Conservation (phyloP, 2,329 filamentous ascomycete species). For the Acarospora socialis region DNA sequence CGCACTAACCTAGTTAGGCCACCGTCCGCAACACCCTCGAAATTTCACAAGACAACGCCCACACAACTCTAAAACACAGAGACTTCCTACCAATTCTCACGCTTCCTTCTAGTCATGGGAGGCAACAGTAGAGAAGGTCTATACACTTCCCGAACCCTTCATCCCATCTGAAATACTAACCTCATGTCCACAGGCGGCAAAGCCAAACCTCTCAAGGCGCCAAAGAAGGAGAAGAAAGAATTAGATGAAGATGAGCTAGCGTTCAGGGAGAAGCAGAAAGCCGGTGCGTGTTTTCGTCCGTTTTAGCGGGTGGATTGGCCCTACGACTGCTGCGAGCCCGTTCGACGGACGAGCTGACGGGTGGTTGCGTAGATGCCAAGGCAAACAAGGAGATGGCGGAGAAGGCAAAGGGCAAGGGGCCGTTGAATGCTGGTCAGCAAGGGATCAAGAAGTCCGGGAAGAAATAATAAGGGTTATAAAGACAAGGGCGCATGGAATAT, state of each 20-base stretch:
- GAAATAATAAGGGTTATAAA: too few species aligned
- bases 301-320: background rate
- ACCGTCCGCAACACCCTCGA: background rate
- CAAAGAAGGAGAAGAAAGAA: slow-evolving; percentile 74
- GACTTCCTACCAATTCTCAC: too few species aligned
- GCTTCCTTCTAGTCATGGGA: slow-evolving; percentile 37
- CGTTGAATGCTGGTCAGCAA: slow-evolving; percentile 67
- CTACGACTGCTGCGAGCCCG: too few species aligned
- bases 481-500: too few species aligned
- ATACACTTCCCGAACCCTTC: slow-evolving; percentile 9
- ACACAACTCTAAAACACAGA: background rate
- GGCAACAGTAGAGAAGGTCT: slow-evolving; percentile 52
- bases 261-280: slow-evolving; percentile 68
- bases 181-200: slow-evolving; percentile 51
- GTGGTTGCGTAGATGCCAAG: slow-evolving; percentile 50
- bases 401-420: slow-evolving; percentile 76
- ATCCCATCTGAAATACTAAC: slow-evolving; percentile 1
- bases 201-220: slow-evolving; percentile 70
- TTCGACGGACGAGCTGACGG: background rate
- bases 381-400: slow-evolving; percentile 71
- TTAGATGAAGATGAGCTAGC: slow-evolving; percentile 78
- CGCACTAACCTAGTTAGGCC: slow-evolving; percentile 13
- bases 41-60: background rate
- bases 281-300: slow-evolving; percentile 44
- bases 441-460: slow-evolving; percentile 98